A percentile compares a stretch with the other conserved stretches of the same genome.
Evolutionary conservation across 257 asterid species (phyloP).

Genomic region (Nicotiana sylvestris): DNA sequence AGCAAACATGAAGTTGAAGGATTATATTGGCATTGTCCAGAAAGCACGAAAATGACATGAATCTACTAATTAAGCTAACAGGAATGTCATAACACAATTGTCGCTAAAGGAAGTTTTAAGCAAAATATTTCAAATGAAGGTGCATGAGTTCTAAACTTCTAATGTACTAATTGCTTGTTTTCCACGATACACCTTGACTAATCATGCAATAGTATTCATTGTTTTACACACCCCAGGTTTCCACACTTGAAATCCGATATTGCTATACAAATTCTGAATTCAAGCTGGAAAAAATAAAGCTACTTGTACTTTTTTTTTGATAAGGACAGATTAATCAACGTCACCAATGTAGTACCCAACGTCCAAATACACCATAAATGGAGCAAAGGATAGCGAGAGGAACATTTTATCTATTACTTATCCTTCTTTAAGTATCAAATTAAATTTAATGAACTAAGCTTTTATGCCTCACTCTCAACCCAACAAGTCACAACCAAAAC

Average conservation of each 20-base stretch:
- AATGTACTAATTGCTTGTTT: background rate
- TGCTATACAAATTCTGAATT: background rate
- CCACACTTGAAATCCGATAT: background rate
- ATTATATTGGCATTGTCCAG: too few species aligned
- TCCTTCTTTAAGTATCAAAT: too few species aligned
- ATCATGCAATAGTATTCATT: background rate
- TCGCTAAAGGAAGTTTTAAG: background rate
- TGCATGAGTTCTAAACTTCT: background rate
- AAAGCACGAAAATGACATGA: background rate
- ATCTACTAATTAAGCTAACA: background rate
- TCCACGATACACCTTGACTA: background rate
- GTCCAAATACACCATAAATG: too few species aligned
- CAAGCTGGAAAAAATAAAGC: background rate
- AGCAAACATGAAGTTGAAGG: too few species aligned
- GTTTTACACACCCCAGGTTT: background rate
- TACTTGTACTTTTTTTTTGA: too few species aligned
- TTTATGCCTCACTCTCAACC: too few species aligned
- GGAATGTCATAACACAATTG: background rate
- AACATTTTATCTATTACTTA: too few species aligned
- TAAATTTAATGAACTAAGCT: too few species aligned
- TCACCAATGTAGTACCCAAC: too few species aligned
- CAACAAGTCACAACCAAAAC: too few species aligned
- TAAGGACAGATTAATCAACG: too few species aligned
- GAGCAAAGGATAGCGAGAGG: too few species aligned
- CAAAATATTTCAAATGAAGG: background rate